Base-by-base conservation (phyloP, 495 filamentous ascomycete genomes). In the Lophiotrema nucula region DNA sequence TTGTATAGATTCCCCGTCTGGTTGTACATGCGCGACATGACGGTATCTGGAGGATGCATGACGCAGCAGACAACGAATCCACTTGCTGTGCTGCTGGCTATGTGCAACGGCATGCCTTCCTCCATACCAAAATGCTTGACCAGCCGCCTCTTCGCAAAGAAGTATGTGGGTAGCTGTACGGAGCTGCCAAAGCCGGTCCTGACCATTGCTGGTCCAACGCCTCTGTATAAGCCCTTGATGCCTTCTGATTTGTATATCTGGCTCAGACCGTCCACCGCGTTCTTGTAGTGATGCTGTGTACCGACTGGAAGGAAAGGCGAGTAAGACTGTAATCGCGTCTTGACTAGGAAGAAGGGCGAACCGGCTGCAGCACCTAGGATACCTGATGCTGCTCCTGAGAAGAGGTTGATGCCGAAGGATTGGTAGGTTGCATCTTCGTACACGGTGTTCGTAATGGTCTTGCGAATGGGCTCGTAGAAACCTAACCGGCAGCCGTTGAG, bases 11-110 rank as follows among this genome's bases (percentile, higher is more conserved):
- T 96, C 25, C 93, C 93, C 50, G 91, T 92, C 73, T 99, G 93
- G 77, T 99, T 99, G 76, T 99, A 99, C 81, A 99, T 87, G 28
- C 93, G 86, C 47, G 88, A 91, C 93, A 99, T 99, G 74, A 99
- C 89, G 8, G 95, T 97, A 70, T 99, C 93, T 64, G 93, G 93
- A 27, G 93, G 93, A 71, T 99, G 95, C 93, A 99, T 99, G 56
- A 96, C 84, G 64, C 88, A 89, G 74, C 95, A 97, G 1, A 99
- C 93, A 3, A 96, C 95, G 63, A 99, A 95, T 5, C 93, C 93
- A 61, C 90, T 96, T 3, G 83, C 88, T 2, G 93, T 84, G 69
- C 89, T 95, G 70, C 89, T 95, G 12, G 88, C 82, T 49, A 99
- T 70, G 69, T 99, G 93, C 60, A 97, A 76, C 41, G 86, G 82